Evolutionary conservation across 106 monocot species (phyloP), one percentile per base, ranked within the genome.

Genomic region (Platanthera guangdongensis): DNA sequence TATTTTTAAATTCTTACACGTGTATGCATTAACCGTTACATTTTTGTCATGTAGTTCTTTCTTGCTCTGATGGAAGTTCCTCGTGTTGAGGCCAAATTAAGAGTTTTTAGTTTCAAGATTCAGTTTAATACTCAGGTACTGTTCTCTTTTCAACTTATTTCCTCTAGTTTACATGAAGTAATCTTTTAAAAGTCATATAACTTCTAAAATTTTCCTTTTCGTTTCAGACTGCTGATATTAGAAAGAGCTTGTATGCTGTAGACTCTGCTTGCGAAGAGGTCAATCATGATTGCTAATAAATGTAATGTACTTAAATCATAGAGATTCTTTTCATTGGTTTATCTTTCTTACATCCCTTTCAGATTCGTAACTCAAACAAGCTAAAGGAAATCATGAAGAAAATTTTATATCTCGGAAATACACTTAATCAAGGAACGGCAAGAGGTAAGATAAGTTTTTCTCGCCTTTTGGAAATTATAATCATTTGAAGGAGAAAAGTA

Each of bases 301-400:
- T 22, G 15, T 30, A 65, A 65, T 30, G 11, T 22, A 30, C 64
- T 28, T 25, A 30, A 30, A 65, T 65, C n/a, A 65, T 65, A n/a
- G 8, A 28, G 7, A 4, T 4, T 32, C 10, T 65, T 12, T 11
- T 10, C 9, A 65, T 30, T 32, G 9, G 9, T 30, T 30, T 25
- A 79, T 76, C 48, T 51, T 51, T 52, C 65, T 50, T 52, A 9
- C 28, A 25, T 47, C 10, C 47, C 50, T 77, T 46, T 67, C 87
- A 95, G 95, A 73, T 95, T 52, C 74, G 92, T 73, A 85, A 81
- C 73, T 95, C 95, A 82, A 82, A 88, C 65, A 95, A 95, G 81
- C 76, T 95, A 51, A 95, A 92, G 81, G 95, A 90, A 71, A 87
- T 95, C 57, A 90, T 95, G 95, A 92, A 95, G 83, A 95, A 81